Evolutionary conservation across 352 stramenopile species (phyloP).

Genomic region (Phytophthora pinifolia): DNA sequence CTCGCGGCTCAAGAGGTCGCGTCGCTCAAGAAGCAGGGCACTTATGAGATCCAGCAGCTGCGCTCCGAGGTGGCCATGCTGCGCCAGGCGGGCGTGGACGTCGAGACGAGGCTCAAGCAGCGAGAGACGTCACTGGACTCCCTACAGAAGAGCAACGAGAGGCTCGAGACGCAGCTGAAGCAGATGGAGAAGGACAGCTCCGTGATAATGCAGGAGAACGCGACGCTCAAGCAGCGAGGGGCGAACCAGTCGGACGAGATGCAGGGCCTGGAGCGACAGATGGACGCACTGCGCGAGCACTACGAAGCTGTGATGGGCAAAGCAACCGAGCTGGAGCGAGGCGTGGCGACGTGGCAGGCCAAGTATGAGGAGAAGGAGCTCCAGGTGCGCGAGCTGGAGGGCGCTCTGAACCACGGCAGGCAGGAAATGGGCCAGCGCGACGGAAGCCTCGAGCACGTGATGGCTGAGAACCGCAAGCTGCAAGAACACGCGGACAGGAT

Average conservation of each 20-base stretch:
- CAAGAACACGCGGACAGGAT: conserved; percentile 46
- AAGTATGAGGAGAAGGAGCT: conserved; percentile 41
- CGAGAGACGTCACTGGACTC: conserved; percentile 36
- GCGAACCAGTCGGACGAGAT: conserved; percentile 40
- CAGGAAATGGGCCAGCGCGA: conserved; percentile 40
- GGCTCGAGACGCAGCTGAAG: conserved; percentile 42
- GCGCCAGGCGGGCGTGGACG: conserved; percentile 42
- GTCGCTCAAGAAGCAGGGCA: conserved; percentile 47
- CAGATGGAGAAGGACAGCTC: conserved; percentile 49
- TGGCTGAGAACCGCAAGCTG: conserved; percentile 45
- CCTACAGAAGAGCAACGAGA: conserved; percentile 44
- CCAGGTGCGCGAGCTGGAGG: conserved; percentile 33
- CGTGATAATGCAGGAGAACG: conserved; percentile 44
- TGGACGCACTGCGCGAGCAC: conserved; percentile 42
- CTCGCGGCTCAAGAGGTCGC: conserved; percentile 55
- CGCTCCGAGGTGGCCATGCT: conserved; percentile 50
- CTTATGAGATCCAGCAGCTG: conserved; percentile 56
- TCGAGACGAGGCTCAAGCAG: conserved; percentile 51
- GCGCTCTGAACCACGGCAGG: conserved; percentile 25
- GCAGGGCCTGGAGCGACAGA: conserved; percentile 41
- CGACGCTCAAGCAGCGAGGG: conserved; percentile 40
- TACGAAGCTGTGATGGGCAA: conserved; percentile 40
- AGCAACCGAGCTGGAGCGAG: conserved; percentile 35
- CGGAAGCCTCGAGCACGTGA: conserved; percentile 36
- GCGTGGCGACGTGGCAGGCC: conserved; percentile 36